These are phyloP conservation scores for Salvia sclarea DNA, from an alignment of 305 asterid species.

Conservation along the genomic window DNA sequence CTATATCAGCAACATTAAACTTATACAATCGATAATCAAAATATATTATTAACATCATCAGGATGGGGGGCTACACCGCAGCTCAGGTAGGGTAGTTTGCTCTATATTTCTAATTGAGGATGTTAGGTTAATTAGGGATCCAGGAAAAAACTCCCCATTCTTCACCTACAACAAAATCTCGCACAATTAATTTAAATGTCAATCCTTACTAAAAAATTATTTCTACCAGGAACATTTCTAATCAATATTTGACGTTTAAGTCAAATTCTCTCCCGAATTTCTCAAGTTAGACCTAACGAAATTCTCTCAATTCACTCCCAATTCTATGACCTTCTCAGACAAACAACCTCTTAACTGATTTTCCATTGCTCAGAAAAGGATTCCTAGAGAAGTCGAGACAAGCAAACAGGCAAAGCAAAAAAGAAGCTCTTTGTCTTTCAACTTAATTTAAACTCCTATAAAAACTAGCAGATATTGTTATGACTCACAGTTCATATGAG, in stretches of 20 bases:
- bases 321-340: background rate
- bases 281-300: background rate
- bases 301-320: background rate
- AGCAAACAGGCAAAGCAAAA: background rate
- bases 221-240: background rate
- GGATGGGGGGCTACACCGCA: background rate
- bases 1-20: constrained; percentile 19
- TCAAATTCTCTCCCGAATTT: background rate
- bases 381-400: background rate
- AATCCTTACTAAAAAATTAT: background rate
- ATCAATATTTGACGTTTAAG: background rate
- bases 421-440: background rate
- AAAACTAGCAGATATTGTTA: background rate
- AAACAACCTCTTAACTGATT: constrained; percentile 2
- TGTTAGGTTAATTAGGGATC: background rate
- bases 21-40: background rate
- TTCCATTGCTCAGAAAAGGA: constrained; percentile 6
- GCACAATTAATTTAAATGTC: background rate
- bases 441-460: background rate
- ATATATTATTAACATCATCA: background rate
- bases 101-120: background rate
- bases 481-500: background rate
- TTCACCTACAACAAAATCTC: background rate
- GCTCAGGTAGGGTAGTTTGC: background rate
- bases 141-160: background rate